phyloP scores from a whole-genome alignment of 768 basidiomycete species.

The Kwoniella shandongensis region DNA sequence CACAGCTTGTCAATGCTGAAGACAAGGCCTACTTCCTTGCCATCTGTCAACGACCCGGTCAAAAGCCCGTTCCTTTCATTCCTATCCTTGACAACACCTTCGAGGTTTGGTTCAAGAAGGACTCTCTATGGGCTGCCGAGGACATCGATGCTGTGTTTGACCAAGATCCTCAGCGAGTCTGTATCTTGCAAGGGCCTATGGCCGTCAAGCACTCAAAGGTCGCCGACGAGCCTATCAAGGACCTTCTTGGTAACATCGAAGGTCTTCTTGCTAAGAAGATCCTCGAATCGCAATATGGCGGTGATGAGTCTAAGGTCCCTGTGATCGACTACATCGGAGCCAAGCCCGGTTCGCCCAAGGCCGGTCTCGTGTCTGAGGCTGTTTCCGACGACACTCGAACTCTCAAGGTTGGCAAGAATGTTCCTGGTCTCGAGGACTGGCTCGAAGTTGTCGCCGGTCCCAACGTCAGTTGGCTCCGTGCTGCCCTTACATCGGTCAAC shows the following conservation, averaged over 20 bases:
- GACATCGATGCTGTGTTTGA: conserved; percentile 99
- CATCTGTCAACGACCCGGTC: conserved; percentile 90
- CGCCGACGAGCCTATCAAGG: conserved; percentile 92
- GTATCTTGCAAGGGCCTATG: conserved; percentile 94
- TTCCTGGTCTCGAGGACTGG: conserved; percentile 71
- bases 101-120: conserved; percentile 99
- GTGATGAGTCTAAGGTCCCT: conserved; percentile 74
- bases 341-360: conserved; percentile 55
- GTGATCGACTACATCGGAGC: conserved; percentile 78
- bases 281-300: conserved; percentile 72
- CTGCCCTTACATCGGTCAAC: conserved; percentile 74
- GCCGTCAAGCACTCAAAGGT: conserved; percentile 81
- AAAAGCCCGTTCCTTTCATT: conserved; percentile 98
- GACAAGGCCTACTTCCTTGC: conserved; percentile 94
- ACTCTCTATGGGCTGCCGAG: conserved; percentile 95
- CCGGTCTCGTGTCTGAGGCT: conserved; percentile 56
- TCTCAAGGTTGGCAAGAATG: conserved; percentile 56
- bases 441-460: conserved; percentile 78
- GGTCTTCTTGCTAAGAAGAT: conserved; percentile 72
- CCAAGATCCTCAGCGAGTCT: conserved; percentile 96
- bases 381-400: conserved; percentile 58
- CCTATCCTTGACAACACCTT: conserved; percentile 89
- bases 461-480: conserved; percentile 80
- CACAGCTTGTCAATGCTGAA: conserved; percentile 86
- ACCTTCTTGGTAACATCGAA: conserved; percentile 86